Conservation (phyloP, 768 basidiomycete species). For the Serendipita sp. region DNA sequence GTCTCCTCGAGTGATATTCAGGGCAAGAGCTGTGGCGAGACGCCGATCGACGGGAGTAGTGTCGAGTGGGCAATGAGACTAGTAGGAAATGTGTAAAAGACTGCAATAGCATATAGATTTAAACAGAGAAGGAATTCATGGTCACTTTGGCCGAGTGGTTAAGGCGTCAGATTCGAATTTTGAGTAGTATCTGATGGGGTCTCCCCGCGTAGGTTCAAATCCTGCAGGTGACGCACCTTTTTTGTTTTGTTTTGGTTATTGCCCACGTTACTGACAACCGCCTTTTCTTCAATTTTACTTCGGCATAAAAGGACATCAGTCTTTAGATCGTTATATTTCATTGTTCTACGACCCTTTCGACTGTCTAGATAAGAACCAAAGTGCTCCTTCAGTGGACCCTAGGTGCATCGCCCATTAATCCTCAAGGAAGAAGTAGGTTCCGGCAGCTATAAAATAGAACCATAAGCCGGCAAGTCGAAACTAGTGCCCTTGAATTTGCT, state of each 20-base stretch:
- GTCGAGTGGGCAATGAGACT: no score
- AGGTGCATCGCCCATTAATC: conserved; percentile 22
- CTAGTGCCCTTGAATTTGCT: conserved; percentile 15
- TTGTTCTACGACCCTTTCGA: no score
- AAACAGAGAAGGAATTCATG: not conserved
- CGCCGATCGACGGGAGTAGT: no score
- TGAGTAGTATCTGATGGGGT: conserved; percentile 10
- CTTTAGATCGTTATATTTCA: no score
- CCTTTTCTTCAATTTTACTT: no score
- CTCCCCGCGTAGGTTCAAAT: conserved; percentile 13
- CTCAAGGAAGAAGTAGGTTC: conserved; percentile 89
- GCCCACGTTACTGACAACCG: not conserved
- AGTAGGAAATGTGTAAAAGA: no score
- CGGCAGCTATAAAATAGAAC: conserved; percentile 33
- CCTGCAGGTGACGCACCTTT: conserved; percentile 11
- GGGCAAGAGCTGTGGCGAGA: no score
- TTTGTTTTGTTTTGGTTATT: not conserved
- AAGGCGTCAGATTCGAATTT: conserved; percentile 13
- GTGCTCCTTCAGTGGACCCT: no score
- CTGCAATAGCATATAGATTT: no score
- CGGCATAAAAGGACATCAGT: no score
- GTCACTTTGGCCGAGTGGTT: conserved; percentile 12
- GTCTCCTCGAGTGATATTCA: no score
- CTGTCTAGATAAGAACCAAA: no score
- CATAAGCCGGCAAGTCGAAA: conserved; percentile 3